phyloP scores from a whole-genome alignment of 2,329 filamentous ascomycete species.

The Penicillium psychrosexuale region DNA sequence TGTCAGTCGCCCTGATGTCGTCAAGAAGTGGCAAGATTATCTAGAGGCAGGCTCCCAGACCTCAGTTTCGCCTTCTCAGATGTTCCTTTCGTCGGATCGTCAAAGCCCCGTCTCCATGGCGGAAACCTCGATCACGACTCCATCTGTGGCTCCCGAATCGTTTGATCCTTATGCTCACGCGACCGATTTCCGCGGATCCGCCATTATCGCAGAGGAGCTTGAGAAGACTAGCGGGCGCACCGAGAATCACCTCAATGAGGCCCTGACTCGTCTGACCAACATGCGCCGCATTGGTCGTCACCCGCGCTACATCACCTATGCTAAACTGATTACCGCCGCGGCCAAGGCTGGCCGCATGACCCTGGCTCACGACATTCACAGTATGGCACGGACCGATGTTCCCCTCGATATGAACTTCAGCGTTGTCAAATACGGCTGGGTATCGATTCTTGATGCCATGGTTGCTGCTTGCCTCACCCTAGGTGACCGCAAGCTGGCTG shows the following conservation, averaged over 20 bases:
- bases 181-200: constrained; percentile 91
- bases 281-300: constrained; percentile 90
- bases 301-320: constrained; percentile 93
- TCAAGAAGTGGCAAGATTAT: constrained; percentile 58
- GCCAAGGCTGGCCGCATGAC: constrained; percentile 80
- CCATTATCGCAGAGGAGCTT: constrained; percentile 82
- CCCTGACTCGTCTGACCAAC: constrained; percentile 79
- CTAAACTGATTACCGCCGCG: constrained; percentile 87
- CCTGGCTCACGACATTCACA: constrained; percentile 79
- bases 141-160: constrained; percentile 69
- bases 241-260: constrained; percentile 72
- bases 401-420: constrained; percentile 80
- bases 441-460: constrained; percentile 94
- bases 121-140: constrained; percentile 52
- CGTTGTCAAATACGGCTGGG: constrained; percentile 91
- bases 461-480: constrained; percentile 83
- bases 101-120: constrained; percentile 39
- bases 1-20: constrained; percentile 45
- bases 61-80: constrained; percentile 19
- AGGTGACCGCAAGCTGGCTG: constrained; percentile 75
- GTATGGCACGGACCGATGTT: constrained; percentile 84
- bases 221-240: constrained; percentile 74
- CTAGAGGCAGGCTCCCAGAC: constrained; percentile 45
- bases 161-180: constrained; percentile 88
- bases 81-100: constrained; percentile 36